A percentile compares a stretch with the other conserved stretches of the same genome.
These are phyloP conservation scores for Pleoardoris graminearum DNA, from an alignment of 2,329 filamentous ascomycete genomes.

Conservation along the genomic window DNA sequence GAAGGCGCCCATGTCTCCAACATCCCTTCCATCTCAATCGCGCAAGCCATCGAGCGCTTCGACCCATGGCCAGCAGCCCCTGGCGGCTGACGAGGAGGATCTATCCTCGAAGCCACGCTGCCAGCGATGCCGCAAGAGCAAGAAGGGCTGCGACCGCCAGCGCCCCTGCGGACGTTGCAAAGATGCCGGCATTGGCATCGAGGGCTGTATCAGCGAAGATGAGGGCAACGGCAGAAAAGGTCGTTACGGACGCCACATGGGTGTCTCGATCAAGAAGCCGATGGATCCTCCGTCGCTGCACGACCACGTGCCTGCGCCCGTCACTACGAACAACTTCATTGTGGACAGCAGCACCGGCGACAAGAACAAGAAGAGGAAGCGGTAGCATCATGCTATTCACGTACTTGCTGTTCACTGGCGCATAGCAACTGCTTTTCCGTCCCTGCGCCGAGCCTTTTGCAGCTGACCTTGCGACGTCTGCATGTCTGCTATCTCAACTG, in stretches of 20 bases:
- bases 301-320: constrained; percentile 35
- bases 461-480: constrained; percentile 5
- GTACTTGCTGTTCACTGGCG: not conserved
- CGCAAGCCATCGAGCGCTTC: constrained; percentile 77
- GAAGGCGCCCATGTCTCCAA: constrained; percentile 56
- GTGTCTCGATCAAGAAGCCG: constrained; percentile 65
- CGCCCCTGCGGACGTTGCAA: constrained; percentile 93
- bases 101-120: constrained; percentile 94
- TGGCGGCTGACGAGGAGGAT: constrained; percentile 78
- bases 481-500: not conserved
- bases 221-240: constrained; percentile 97
- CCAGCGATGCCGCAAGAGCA: constrained; percentile 98
- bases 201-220: constrained; percentile 95
- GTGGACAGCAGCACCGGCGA: constrained; percentile 44
- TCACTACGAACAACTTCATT: constrained; percentile 16
- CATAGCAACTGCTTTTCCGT: not conserved
- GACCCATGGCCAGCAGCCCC: constrained; percentile 64
- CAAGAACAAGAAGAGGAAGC: constrained; percentile 72
- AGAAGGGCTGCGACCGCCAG: constrained; percentile 98
- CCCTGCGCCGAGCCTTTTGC: not conserved
- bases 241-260: constrained; percentile 76
- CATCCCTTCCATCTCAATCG: constrained; percentile 68
- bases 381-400: constrained; percentile 45
- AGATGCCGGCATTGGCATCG: constrained; percentile 89
- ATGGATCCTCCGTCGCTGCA: constrained; percentile 44